Conservation (phyloP, 1,139 yeast genomes). For the Yarrowia galli region DNA sequence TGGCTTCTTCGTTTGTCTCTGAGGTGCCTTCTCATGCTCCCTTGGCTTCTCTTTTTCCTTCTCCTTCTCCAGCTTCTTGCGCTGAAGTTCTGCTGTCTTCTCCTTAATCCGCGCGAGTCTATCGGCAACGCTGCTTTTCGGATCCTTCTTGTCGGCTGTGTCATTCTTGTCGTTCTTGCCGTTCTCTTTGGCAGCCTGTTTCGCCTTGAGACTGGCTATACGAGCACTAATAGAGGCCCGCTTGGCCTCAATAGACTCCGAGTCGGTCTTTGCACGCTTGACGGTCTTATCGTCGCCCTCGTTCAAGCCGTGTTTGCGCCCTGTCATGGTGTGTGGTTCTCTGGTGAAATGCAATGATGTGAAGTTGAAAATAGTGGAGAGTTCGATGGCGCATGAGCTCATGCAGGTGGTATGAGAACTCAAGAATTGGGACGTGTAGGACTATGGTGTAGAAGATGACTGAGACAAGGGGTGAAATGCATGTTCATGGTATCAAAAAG, state of each 20-base stretch:
- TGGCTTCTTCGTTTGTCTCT: not conserved
- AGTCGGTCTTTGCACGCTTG: slow-evolving; percentile 24
- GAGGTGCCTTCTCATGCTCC: not conserved
- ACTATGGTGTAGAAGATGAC: not conserved
- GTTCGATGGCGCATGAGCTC: not conserved
- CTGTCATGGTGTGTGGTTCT: slow-evolving; percentile 13
- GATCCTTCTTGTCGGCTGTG: slow-evolving; percentile 5
- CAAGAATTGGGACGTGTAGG: not conserved
- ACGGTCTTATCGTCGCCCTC: slow-evolving; percentile 15
- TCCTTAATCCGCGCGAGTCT: slow-evolving; percentile 27
- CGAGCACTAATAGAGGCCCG: slow-evolving; percentile 9
- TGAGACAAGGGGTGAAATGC: not conserved
- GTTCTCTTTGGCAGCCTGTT: slow-evolving; percentile 8
- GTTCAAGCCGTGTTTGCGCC: slow-evolving; percentile 21
- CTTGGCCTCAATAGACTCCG: slow-evolving; percentile 20
- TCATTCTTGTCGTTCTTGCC: slow-evolving; percentile 20
- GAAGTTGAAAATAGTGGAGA: slow-evolving; percentile 27
- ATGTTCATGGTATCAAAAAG: not conserved
- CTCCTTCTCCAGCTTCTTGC: slow-evolving; percentile 10
- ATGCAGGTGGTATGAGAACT: not conserved
- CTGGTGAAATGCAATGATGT: not conserved
- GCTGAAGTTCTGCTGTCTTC: slow-evolving; percentile 16
- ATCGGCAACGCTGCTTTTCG: slow-evolving; percentile 3
- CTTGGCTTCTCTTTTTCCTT: not conserved
- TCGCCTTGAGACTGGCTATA: slow-evolving; percentile 7